A percentile compares a stretch with the other conserved stretches of the same genome.
phyloP scores from a whole-genome alignment of 2,329 filamentous ascomycete species.

The Phaeosphaeria sp. region DNA sequence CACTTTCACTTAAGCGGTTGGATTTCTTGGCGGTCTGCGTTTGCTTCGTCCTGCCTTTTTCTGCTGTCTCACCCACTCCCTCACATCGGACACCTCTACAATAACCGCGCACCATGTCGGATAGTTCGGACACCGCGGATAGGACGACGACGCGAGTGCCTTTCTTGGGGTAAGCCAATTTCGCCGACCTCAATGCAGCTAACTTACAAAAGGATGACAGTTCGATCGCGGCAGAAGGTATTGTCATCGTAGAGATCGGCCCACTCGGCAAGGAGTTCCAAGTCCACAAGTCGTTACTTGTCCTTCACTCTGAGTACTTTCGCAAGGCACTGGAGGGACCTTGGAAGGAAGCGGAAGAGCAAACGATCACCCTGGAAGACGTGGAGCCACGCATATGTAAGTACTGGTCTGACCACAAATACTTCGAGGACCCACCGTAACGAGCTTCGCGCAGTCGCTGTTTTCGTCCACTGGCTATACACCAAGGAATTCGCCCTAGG shows the following conservation, averaged over 20 bases:
- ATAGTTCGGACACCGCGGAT: neutral
- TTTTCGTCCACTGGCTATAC: neutral
- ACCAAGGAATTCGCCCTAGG: neutral
- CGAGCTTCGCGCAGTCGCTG: neutral
- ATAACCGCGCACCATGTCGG: no score
- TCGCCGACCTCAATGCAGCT: neutral
- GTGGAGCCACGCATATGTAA: no score
- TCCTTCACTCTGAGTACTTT: constrained; percentile 20
- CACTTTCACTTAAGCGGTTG: no score
- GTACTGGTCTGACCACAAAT: neutral
- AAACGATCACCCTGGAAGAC: constrained; percentile 5
- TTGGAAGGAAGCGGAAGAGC: constrained; percentile 15
- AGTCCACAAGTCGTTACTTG: constrained; percentile 16
- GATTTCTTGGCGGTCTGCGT: no score
- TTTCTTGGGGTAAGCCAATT: neutral
- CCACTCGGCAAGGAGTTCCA: constrained; percentile 7
- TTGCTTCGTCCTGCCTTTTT: no score
- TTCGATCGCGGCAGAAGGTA: neutral
- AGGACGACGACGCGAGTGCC: neutral
- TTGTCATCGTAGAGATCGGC: constrained; percentile 12
- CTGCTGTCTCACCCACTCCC: no score
- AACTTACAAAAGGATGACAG: no score
- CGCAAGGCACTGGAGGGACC: constrained; percentile 13
- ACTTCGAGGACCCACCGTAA: neutral
- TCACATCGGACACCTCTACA: no score